phyloP scores from a whole-genome alignment of 345 rosid species.

The Ricinus communis region DNA sequence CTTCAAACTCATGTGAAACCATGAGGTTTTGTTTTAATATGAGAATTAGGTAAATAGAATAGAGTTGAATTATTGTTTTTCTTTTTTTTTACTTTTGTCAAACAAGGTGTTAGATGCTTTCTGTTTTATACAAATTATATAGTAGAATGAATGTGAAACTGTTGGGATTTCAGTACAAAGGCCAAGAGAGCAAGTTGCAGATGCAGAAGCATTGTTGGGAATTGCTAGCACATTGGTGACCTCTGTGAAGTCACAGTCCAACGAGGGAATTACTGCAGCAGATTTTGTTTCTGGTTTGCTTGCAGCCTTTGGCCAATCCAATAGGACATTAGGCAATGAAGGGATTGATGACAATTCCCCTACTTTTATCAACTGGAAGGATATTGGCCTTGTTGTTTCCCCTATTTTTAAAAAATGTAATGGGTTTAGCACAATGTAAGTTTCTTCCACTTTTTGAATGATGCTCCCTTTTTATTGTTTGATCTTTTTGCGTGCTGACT shows the following conservation, averaged over 20 bases:
- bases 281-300: constrained; percentile 60
- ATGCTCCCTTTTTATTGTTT: neutral
- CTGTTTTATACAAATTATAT: neutral
- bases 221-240: constrained; percentile 61
- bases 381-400: constrained; percentile 61
- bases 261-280: constrained; percentile 56
- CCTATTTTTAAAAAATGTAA: constrained; percentile 45
- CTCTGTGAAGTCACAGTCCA: constrained; percentile 67
- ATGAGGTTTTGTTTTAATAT: too few species aligned
- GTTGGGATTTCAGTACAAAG: constrained; percentile 52
- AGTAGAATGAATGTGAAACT: neutral
- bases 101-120: too few species aligned
- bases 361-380: constrained; percentile 61
- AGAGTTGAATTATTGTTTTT: too few species aligned
- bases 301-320: constrained; percentile 46
- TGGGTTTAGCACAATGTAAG: constrained; percentile 87
- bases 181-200: constrained; percentile 92
- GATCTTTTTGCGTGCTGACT: neutral
- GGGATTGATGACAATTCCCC: constrained; percentile 33
- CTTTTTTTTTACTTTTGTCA: too few species aligned
- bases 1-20: too few species aligned
- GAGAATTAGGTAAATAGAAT: too few species aligned
- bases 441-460: neutral
- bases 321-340: constrained; percentile 28
- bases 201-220: constrained; percentile 85